Evolutionary conservation across 352 stramenopile genomes (phyloP), one percentile per base, ranked within the genome.

Genomic region (Phytopythium kandeliae): DNA sequence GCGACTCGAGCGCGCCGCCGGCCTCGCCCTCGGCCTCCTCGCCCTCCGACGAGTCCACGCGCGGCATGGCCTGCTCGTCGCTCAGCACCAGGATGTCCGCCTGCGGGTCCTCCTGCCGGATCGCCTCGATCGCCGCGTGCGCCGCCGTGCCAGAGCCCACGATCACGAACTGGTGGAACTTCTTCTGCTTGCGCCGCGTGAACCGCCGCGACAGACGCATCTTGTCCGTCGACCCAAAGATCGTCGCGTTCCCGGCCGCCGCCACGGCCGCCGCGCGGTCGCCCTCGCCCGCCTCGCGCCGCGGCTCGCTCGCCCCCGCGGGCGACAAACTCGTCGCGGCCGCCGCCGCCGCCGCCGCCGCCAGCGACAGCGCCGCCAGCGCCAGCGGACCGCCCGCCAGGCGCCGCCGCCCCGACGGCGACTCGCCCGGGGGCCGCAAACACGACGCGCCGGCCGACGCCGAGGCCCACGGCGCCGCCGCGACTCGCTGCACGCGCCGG

Each of bases 11-110:
- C 22, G 48, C 54, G 21, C 34, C 28, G 21, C 34, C 28, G 21
- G 57, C 25, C 16, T 66, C 68, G n/a, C 58, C 41, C 7, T 53
- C 40, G 15, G 53, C 58, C 12, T 31, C 17, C 22, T 12, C 16
- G 24, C 49, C 31, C 13, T 71, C 60, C 0, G 71, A 60, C 28
- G 72, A 78, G 52, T 94, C 79, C 17, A 85, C 55, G 22, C 81
- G 77, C 0, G 78, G 78, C 43, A 84, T 59, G 13, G 77, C 74
- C 17, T 74, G 62, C 58, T 92, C 85, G 53, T 96, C 84, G 57
- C 78, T 93, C 22, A 97, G 74, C 15, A 97, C 83, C 30, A 97
- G 61, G 47, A 97, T 96, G 47, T 97, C 83, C 16, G 87, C 85
- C 24, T 67, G 53, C 2, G 63, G 54, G 21, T 92, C 67, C 44